Evolutionary conservation across 768 basidiomycete genomes (phyloP).

Genomic region (Pulveroboletus ravenelii): DNA sequence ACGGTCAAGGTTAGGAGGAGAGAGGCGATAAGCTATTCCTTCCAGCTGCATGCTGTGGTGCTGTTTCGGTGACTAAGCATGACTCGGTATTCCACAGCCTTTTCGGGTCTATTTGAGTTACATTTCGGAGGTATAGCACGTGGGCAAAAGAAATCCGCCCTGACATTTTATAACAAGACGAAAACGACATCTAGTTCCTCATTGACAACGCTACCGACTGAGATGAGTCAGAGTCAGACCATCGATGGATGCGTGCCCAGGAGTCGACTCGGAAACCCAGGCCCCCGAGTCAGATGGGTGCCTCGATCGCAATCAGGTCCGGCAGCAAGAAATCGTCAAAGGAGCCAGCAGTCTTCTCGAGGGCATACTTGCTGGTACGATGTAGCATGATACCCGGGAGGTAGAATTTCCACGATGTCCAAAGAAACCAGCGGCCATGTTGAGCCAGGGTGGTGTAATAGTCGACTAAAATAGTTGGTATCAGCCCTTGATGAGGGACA

Average conservation of each 20-base stretch:
- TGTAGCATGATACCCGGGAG: constrained; percentile 40
- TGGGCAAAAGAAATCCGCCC: not conserved
- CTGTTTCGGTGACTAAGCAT: constrained; percentile 23
- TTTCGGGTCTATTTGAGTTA: not conserved
- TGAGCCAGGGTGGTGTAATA: constrained; percentile 60
- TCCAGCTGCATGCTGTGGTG: not conserved
- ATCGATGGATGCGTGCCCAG: not conserved
- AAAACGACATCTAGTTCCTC: not conserved
- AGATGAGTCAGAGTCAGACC: not conserved
- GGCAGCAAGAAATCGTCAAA: constrained; percentile 37
- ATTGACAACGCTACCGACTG: not conserved
- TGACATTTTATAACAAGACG: not conserved
- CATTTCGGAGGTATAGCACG: not conserved
- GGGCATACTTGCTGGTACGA: constrained; percentile 25
- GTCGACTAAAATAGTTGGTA: constrained; percentile 41
- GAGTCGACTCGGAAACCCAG: not conserved
- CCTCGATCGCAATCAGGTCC: constrained; percentile 21
- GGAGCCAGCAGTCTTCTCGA: constrained; percentile 53
- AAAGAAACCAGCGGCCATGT: constrained; percentile 66
- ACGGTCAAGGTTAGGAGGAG: constrained; percentile 7
- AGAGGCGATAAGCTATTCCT: not conserved
- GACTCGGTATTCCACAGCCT: not conserved
- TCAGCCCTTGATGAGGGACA: not conserved
- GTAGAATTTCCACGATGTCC: constrained; percentile 64
- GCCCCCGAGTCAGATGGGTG: constrained; percentile 9